Evolutionary conservation across 108 stramenopile genomes (phyloP), one percentile per base, ranked within the genome.

Genomic region (Fragilariopsis cylindrus): DNA sequence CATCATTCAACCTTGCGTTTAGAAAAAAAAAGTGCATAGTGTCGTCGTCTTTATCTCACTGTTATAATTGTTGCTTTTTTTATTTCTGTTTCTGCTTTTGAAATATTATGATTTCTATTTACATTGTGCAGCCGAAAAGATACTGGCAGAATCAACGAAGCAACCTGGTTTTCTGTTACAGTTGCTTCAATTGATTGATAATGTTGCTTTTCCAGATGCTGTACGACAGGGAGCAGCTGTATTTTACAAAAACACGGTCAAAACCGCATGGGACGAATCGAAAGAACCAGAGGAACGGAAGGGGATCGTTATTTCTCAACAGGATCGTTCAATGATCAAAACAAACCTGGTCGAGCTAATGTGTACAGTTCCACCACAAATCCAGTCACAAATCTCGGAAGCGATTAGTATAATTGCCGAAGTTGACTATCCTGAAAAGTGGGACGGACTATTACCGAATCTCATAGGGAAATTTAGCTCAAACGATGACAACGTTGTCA

Each of bases 211-310:
- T 30, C 52, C 63, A 56, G 78, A 80, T 3, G 62, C 82, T 19
- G 73, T 94, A 58, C 88, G 89, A 72, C 96, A 96, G 75, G 77
- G 90, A 43, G 97, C 96, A 13, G 97, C 98, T 1, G 92, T 99
- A 18, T 91, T 95, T 72, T 98, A 98, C 87, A 99, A 98, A 65
- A 99, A 98, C 83, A 65, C 98, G 55, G 89, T 98, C 74, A 97
- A 98, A 92, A 92, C 92, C 41, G 88, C 89, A 46, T 99, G 99
- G 99, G 95, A 92, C 66, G 86, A 83, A 60, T 85, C 94, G 41
- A 84, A 86, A 41, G 79, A 80, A 40, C 83, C 76, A n/a, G 80
- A 86, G 13, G 86, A 81, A 11, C 80, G 79, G 9, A 80, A 82
- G 16, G 85, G 78, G 15, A 85, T 85, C 19, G 60, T 69, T 43